Percentiles rank a stretch among this genome's conserved stretches.
Evolutionary conservation across 176 grass and related monocot genomes (phyloP).

Genomic region (Lolium perenne): DNA sequence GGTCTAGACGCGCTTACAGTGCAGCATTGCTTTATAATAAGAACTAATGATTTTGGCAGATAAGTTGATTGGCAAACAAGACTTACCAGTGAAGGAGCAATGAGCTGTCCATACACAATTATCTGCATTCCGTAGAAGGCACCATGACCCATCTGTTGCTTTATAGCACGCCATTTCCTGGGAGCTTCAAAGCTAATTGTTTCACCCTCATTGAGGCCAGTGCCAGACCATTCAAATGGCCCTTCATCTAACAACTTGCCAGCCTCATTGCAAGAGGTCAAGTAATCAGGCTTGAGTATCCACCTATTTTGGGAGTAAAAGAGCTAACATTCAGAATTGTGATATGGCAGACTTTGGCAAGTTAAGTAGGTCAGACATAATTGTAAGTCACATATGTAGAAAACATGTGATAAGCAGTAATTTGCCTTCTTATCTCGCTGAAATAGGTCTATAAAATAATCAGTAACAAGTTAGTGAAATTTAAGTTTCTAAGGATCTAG

Average conservation of each 20-base stretch:
- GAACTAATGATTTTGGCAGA: neutral
- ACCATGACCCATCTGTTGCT: constrained; percentile 75
- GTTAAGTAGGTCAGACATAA: constrained; percentile 7
- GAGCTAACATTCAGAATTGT: neutral
- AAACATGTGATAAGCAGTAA: neutral
- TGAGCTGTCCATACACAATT: constrained; percentile 76
- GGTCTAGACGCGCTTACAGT: neutral
- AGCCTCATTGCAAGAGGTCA: constrained; percentile 68
- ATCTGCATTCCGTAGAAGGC: constrained; percentile 81
- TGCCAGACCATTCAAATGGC: constrained; percentile 77
- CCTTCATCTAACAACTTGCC: constrained; percentile 75
- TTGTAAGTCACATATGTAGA: neutral
- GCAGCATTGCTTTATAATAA: neutral
- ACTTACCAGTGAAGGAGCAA: constrained; percentile 68
- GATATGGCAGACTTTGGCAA: neutral
- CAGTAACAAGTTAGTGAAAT: constrained; percentile 1
- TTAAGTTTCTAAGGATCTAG: neutral
- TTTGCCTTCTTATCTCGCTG: neutral
- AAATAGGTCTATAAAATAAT: neutral
- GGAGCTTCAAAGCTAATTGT: constrained; percentile 86
- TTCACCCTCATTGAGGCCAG: constrained; percentile 64
- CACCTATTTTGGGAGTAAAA: constrained; percentile 59
- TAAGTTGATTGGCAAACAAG: constrained; percentile 38
- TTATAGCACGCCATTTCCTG: constrained; percentile 73
- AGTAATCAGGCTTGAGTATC: constrained; percentile 85